phyloP scores from a whole-genome alignment of 768 basidiomycete species.

The Suillus weaverae region DNA sequence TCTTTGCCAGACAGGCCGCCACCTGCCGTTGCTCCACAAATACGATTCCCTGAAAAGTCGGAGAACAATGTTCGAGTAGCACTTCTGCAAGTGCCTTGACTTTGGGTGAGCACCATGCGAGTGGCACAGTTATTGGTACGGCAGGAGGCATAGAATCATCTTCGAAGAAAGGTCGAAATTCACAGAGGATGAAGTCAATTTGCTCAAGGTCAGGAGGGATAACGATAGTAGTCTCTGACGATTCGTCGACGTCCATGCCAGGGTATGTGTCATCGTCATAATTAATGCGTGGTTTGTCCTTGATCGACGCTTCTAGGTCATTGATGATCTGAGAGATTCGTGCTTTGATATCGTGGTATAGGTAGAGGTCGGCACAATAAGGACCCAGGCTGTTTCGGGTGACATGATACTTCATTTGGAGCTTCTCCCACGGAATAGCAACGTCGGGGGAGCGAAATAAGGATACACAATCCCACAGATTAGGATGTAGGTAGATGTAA shows the following conservation, averaged over 20 bases:
- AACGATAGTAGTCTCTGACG: constrained; percentile 18
- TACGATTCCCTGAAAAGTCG: constrained; percentile 75
- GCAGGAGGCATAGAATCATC: constrained; percentile 20
- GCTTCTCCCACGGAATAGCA: constrained; percentile 56
- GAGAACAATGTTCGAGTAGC: constrained; percentile 52
- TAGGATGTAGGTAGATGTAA: constrained; percentile 58
- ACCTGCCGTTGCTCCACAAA: constrained; percentile 87
- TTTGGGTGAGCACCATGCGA: constrained; percentile 77
- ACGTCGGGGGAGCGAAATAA: constrained; percentile 36
- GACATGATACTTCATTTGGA: constrained; percentile 61
- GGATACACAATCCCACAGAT: constrained; percentile 54
- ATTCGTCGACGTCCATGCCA: constrained; percentile 30
- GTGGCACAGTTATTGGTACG: constrained; percentile 43
- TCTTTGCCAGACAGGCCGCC: constrained; percentile 64
- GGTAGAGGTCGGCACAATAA: constrained; percentile 72
- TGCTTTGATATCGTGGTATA: constrained; percentile 59
- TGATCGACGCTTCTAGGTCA: constrained; percentile 23
- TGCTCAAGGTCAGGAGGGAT: constrained; percentile 47
- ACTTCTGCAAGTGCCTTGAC: constrained; percentile 60
- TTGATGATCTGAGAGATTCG: constrained; percentile 43
- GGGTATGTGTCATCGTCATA: constrained; percentile 14
- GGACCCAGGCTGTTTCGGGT: constrained; percentile 68
- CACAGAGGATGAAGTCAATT: constrained; percentile 48
- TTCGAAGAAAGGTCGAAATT: constrained; percentile 43
- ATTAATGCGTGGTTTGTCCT: constrained; percentile 15